Evolutionary conservation across 2,329 filamentous ascomycete genomes (phyloP).

Genomic region (Cercospora zeae-maydis): DNA sequence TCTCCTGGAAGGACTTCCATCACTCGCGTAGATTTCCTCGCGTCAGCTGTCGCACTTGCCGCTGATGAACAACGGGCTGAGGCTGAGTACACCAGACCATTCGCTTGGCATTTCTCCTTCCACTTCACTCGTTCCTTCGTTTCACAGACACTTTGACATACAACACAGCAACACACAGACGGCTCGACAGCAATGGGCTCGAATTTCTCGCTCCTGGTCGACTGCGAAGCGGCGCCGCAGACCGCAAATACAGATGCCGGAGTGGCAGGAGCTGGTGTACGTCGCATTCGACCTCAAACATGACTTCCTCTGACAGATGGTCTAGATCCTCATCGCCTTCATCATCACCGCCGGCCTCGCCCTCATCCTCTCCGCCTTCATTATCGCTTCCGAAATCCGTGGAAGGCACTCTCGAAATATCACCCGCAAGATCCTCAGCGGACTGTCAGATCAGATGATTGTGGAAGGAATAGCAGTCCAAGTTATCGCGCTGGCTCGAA

Average conservation of each 20-base stretch:
- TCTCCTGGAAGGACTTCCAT: too few species aligned
- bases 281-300: constrained; percentile 24
- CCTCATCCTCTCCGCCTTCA: constrained; percentile 53
- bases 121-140: background rate
- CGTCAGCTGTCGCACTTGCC: background rate
- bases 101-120: background rate
- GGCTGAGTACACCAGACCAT: background rate
- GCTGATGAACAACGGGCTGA: background rate
- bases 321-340: constrained; percentile 61
- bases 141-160: background rate
- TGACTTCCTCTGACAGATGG: background rate
- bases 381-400: constrained; percentile 55
- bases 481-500: constrained; percentile 59
- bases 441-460: constrained; percentile 66
- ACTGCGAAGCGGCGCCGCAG: constrained; percentile 47
- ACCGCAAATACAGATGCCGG: constrained; percentile 52
- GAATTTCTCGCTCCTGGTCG: constrained; percentile 22
- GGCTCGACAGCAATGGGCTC: background rate
- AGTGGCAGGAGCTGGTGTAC: constrained; percentile 56
- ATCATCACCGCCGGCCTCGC: constrained; percentile 61
- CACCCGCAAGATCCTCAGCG: constrained; percentile 60
- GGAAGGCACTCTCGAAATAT: constrained; percentile 51
- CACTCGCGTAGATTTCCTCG: background rate
- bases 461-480: constrained; percentile 67
- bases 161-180: background rate